These are phyloP conservation scores for Phytophthora hibernalis DNA, from an alignment of 352 stramenopile species.

Conservation along the genomic window DNA sequence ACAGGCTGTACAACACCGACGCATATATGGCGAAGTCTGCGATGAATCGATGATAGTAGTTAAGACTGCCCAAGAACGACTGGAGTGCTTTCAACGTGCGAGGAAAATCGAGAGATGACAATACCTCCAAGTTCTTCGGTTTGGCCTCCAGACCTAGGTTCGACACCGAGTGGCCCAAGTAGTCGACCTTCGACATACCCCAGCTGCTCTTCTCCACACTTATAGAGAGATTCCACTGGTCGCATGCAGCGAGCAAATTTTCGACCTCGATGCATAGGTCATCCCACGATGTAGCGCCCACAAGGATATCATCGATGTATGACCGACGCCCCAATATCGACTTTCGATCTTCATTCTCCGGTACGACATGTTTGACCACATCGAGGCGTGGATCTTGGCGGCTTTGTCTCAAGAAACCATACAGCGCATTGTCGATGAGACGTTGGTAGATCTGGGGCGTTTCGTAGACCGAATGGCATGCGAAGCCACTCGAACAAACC, in stretches of 20 bases:
- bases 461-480: too few species aligned
- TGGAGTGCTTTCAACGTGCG: conserved; percentile 16
- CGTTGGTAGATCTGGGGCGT: too few species aligned
- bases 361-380: too few species aligned
- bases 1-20: neutral
- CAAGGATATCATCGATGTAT: conserved; percentile 37
- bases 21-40: conserved; percentile 19
- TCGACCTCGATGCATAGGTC: conserved; percentile 16
- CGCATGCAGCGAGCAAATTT: conserved; percentile 8
- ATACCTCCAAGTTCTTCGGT: conserved; percentile 17
- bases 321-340: conserved; percentile 21
- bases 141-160: conserved; percentile 4
- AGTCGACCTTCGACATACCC: conserved; percentile 17
- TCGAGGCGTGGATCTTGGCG: too few species aligned
- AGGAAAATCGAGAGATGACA: conserved; percentile 15
- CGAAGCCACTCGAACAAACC: too few species aligned
- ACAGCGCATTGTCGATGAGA: too few species aligned
- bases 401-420: too few species aligned
- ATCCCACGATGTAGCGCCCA: conserved; percentile 13
- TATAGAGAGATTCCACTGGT: conserved; percentile 29
- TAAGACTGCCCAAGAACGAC: conserved; percentile 25
- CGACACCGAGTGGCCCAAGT: conserved; percentile 24
- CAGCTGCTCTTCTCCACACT: conserved; percentile 31
- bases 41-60: conserved; percentile 28
- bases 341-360: too few species aligned